Base-by-base conservation (phyloP, 176 grass and related monocot genomes). In the Tillandsia leiboldiana region DNA sequence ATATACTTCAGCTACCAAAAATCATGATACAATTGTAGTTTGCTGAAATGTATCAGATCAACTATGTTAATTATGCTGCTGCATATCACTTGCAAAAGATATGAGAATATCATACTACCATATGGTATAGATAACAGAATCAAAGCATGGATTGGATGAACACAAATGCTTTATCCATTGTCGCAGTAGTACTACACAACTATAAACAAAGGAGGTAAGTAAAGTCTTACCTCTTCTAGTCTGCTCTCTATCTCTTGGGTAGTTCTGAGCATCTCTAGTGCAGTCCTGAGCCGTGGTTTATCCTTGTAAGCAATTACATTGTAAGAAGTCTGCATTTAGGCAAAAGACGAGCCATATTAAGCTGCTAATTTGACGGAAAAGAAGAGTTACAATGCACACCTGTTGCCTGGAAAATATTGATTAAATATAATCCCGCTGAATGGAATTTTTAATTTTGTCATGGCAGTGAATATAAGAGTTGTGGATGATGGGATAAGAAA, bases 281-380 rank as follows among this genome's bases (percentile, higher is more conserved):
- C 94, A 81, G 93, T 97, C 64, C 74, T 27, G 14, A 92, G 82
- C 51, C 89, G 86, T 77, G 94, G 84, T 73, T 92, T 97, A 79
- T 84, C 94, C 71, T 72, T 85, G 79, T 97, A 97, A 20, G 71
- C 81, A 70, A 97, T 87, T 51, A 87, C 86, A 78, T 97, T 92
- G 69, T 92, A 97, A 12, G 76, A 70, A 80, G 28, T 52, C 93
- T 97, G 86, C 79, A 87, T 49, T 49, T 47, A 62, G 61, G 48
- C 83, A 22, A 49, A 52, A 80, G 83, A 27, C 3, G n/a, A 59
- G 54, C 15, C 54, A n/a, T 59, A 20, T 61, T 23, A 22, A 61
- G 56, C 15, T 61, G 17, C 56, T 61, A 61, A 61, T 61, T 61
- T 61, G 56, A 10, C 15, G 22, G 20, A 61, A 42, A 42, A 42